Evolutionary conservation across 2,329 filamentous ascomycete genomes (phyloP).

Genomic region (Parafenestella ontariensis): DNA sequence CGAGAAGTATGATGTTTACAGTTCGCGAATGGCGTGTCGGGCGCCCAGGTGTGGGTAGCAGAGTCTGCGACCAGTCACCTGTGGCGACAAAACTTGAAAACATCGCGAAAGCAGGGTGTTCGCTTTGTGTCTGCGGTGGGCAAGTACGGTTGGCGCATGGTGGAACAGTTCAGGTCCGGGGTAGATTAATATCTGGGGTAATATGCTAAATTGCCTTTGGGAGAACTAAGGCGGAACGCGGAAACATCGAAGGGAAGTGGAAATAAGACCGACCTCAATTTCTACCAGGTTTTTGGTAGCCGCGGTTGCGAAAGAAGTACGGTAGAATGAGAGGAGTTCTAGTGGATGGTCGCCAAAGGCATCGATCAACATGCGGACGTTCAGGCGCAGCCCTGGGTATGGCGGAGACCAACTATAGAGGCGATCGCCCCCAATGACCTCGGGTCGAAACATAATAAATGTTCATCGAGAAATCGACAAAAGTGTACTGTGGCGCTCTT

Average conservation of each 20-base stretch:
- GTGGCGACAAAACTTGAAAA: neutral
- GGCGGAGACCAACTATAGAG: neutral
- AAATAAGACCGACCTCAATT: constrained; percentile 3
- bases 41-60: constrained; percentile 2
- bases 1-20: constrained; percentile 19
- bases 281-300: neutral
- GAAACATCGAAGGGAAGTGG: constrained; percentile 11
- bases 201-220: constrained; percentile 32
- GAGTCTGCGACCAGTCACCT: constrained; percentile 8
- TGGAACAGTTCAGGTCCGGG: constrained; percentile 24
- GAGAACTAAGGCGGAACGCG: constrained; percentile 20
- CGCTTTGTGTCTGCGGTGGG: constrained; percentile 3
- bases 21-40: constrained; percentile 20
- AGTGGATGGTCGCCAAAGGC: neutral
- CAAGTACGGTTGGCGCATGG: constrained; percentile 15
- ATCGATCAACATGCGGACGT: neutral
- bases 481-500: too few species aligned
- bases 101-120: constrained; percentile 3
- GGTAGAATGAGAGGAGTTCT: neutral
- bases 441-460: neutral
- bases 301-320: neutral
- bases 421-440: neutral
- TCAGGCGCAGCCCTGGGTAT: neutral
- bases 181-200: constrained; percentile 45
- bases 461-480: neutral